Evolutionary conservation across 2,329 filamentous ascomycete species (phyloP), one percentile per base, ranked within the genome.

Genomic region (Nemania sp.): DNA sequence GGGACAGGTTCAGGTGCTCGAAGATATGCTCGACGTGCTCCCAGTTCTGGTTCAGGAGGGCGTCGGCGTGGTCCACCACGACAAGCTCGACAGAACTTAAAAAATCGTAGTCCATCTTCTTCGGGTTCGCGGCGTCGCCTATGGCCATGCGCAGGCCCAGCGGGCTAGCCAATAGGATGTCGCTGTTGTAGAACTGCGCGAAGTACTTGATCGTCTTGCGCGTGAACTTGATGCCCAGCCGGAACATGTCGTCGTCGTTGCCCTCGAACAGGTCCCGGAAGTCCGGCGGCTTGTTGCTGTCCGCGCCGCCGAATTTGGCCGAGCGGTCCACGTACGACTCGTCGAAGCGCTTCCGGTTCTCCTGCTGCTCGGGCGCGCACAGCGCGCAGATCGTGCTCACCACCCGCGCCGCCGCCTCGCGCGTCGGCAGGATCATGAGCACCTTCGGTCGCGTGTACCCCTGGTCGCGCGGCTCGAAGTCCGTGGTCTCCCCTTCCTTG

Each of bases 21-120:
- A 97, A 92, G 64, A 97, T 89, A 69, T 89, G 90, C 70, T 95
- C 90, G 56, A 97, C 83, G 68, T 99, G 93, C 66, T 97, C 91
- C 92, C 93, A 97, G 70, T 96, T 97, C 71, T 99, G 94, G 91
- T 97, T 97, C 7, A 96, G 82, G 36, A 97, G 82, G 0, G 91
- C 91, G 71, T 97, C 92, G 11, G 91, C 88, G 72, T 97, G 92
- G 70, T 99, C 94, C 56, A 96, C 80, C 41, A 97, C 80, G 26
- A 94, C 86, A 46, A 99, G 73, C 73, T 99, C 94, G 64, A 99
- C 90, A 1, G 93, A 97, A 52, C 89, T 93, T 12, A 99, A 79
- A 69, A 96, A 99, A 72, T 99, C 94, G 64, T 84, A 86, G 69
- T 97, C 93, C 30, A 46, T 85, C 69, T 88, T 87, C 56, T 77